Evolutionary conservation across 2,329 filamentous ascomycete genomes (phyloP).

Genomic region (Talaromyces funiculosus): DNA sequence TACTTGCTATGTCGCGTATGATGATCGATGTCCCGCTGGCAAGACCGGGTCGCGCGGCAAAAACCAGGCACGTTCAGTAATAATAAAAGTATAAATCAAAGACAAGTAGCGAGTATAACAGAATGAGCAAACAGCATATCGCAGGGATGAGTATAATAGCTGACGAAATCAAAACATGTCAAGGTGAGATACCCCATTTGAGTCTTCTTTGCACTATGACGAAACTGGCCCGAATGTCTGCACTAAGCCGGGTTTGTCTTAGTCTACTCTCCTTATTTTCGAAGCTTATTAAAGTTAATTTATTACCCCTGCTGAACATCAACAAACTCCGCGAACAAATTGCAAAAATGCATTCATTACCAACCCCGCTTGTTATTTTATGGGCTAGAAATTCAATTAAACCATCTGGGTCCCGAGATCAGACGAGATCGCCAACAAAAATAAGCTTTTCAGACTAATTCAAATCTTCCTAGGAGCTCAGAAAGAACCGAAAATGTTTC

Average conservation of each 20-base stretch:
- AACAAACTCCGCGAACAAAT: background rate
- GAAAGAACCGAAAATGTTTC: too few species aligned
- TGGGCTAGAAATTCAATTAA: background rate
- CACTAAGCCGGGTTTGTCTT: background rate
- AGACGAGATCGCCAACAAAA: background rate
- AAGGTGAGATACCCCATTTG: slow-evolving; percentile 7
- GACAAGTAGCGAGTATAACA: background rate
- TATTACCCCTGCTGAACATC: background rate
- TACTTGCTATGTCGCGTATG: background rate
- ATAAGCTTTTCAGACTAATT: background rate
- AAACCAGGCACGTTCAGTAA: background rate
- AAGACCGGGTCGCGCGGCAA: background rate
- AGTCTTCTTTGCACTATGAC: slow-evolving; percentile 5
- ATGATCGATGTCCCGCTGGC: background rate
- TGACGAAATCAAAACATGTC: background rate
- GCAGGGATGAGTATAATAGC: background rate
- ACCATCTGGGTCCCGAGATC: background rate
- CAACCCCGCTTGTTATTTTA: background rate
- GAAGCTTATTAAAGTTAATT: background rate
- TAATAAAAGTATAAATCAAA: background rate
- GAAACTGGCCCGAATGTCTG: background rate
- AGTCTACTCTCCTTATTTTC: background rate
- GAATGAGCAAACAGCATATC: background rate
- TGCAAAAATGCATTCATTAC: too few species aligned
- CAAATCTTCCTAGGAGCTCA: background rate